Evolutionary conservation across 768 basidiomycete species (phyloP), one percentile per base, ranked within the genome.

Genomic region (Suillus tomentosus): DNA sequence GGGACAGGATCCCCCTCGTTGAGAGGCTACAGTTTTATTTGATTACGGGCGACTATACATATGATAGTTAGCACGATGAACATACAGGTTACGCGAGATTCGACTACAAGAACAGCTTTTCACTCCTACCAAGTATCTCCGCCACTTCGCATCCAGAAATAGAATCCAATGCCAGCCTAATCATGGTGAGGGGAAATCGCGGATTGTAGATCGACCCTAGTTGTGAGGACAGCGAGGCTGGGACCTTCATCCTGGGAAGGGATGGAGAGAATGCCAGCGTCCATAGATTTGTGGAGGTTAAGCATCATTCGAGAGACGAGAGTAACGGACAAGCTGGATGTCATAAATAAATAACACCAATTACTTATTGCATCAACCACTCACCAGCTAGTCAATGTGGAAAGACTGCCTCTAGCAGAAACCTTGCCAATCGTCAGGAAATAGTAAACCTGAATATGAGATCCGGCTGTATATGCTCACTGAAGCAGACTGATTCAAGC

Each of bases 231-330:
- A 36, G 31, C 19, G 3, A 54, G 53, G 81, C 81, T 5, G 79
- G 62, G 3, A 79, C 83, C 82, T 85, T 85, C 51, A 82, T 77
- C 4, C 84, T 1, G 53, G 31, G 53, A 5, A n/a, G 53, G 10
- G 19, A 34, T 37, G n/a, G 65, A 64, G 31, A 45, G 45, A 14
- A 67, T 62, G 2, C 64, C 64, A 3, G 15, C 1, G 27, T 65
- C 47, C 5, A 79, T 79, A 22, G 72, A 78, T 71, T 79, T 71
- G 67, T 85, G 81, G 2, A 86, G 78, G 69, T 87, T 86, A 48
- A 86, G 79, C 79, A 85, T 83, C 3, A 87, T 77, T 13, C 84
- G 84, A 15, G 83, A 85, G 73, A 85, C 80, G 79, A 85, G 78
- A 2, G 79, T 80, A 8, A 85, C 77, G 5, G 85, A 82, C 15